These are phyloP conservation scores for Debaryomyces castellii DNA, from an alignment of 805 yeast species.

Conservation along the genomic window DNA sequence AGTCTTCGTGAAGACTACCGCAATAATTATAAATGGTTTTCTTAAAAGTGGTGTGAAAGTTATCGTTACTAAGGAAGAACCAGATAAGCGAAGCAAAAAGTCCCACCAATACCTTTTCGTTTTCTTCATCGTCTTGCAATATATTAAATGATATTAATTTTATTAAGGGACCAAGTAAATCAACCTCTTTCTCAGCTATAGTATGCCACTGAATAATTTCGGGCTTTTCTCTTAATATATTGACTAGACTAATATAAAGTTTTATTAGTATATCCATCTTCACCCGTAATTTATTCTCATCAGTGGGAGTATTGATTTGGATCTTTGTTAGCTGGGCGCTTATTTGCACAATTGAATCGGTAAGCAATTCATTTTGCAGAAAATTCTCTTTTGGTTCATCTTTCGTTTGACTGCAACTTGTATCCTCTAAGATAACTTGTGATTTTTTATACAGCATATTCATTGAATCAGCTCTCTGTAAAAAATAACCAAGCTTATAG, in stretches of 20 bases:
- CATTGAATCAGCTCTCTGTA: too few species aligned
- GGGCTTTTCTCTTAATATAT: not conserved
- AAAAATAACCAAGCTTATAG: too few species aligned
- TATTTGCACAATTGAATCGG: not conserved
- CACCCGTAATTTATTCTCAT: not conserved
- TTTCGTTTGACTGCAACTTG: not conserved
- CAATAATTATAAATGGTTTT: not conserved
- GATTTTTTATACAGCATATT: not conserved
- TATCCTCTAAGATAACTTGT: not conserved
- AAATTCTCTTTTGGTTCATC: not conserved
- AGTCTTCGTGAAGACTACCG: not conserved
- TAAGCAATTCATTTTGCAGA: not conserved
- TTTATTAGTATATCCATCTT: not conserved
- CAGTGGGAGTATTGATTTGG: not conserved
- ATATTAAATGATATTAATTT: slow-evolving; percentile 1
- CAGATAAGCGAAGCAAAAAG: slow-evolving; percentile 7
- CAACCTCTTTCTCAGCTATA: not conserved
- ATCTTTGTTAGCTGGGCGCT: not conserved
- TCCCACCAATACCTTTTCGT: slow-evolving; percentile 3
- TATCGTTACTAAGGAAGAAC: slow-evolving; percentile 7
- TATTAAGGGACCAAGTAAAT: slow-evolving; percentile 6
- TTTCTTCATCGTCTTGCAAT: not conserved
- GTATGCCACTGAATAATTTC: not conserved
- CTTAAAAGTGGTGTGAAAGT: slow-evolving; percentile 1
- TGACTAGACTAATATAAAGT: not conserved